Conservation (phyloP, 805 yeast genomes). For the Teunomyces lycoperdinae region DNA sequence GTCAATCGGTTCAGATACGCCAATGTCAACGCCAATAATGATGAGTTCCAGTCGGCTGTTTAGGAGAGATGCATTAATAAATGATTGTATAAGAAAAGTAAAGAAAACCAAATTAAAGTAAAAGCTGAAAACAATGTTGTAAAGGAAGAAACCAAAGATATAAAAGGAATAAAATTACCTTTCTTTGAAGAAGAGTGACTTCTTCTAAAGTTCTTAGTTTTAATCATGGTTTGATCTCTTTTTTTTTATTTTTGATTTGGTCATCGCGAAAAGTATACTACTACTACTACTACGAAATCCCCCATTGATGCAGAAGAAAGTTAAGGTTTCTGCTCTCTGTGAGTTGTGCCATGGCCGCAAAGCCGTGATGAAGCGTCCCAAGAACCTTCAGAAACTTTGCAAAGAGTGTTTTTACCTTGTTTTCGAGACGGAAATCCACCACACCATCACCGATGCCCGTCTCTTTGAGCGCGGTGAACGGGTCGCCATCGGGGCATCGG, state of each 20-base stretch:
- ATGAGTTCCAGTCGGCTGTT: constrained; percentile 39
- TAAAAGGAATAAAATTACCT: too few species aligned
- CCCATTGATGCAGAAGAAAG: constrained; percentile 11
- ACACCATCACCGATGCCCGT: constrained; percentile 69
- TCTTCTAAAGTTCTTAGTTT: too few species aligned
- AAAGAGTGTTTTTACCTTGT: constrained; percentile 85
- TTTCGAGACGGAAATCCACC: constrained; percentile 93
- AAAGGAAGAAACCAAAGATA: too few species aligned
- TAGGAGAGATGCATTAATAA: constrained; percentile 10
- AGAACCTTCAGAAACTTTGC: constrained; percentile 85
- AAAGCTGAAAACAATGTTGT: too few species aligned
- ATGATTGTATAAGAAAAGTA: not conserved
- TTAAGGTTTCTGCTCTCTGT: constrained; percentile 54
- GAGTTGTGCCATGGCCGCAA: constrained; percentile 80
- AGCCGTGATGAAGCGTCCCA: constrained; percentile 89
- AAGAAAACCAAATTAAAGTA: not conserved
- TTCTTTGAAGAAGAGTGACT: too few species aligned
- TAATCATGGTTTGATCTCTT: too few species aligned
- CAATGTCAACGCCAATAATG: constrained; percentile 41
- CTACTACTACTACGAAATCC: not conserved
- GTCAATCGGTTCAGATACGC: constrained; percentile 43
- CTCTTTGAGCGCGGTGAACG: constrained; percentile 78
- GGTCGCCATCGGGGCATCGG: constrained; percentile 97
- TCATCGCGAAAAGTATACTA: constrained; percentile 2
- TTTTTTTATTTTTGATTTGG: too few species aligned